phyloP scores from a whole-genome alignment of 306 rosid species.

The Acacia acuminata region DNA sequence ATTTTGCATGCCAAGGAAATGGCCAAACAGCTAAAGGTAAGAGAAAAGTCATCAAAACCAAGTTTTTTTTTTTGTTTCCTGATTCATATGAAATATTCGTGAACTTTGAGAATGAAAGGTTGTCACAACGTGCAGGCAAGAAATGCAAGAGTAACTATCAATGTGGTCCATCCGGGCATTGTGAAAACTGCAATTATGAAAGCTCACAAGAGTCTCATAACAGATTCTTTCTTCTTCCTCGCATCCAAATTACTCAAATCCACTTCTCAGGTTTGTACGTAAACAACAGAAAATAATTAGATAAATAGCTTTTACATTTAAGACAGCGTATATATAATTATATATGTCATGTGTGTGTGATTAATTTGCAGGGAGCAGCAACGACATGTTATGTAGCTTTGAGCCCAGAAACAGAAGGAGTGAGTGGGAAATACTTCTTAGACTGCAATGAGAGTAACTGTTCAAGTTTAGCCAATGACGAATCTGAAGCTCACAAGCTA shows the following conservation, averaged over 20 bases:
- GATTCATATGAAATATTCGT: background rate
- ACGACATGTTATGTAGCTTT: conserved; percentile 88
- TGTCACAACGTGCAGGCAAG: conserved; percentile 48
- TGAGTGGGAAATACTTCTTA: conserved; percentile 75
- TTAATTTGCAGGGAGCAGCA: conserved; percentile 69
- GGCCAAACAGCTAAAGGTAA: conserved; percentile 78
- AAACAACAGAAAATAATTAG: background rate
- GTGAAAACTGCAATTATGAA: conserved; percentile 84
- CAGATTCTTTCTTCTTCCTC: conserved; percentile 81
- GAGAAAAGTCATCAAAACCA: background rate
- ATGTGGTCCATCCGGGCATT: conserved; percentile 89
- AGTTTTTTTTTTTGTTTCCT: background rate
- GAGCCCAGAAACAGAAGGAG: conserved; percentile 67
- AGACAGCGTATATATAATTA: too few species aligned
- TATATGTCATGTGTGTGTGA: background rate
- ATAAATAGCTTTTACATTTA: too few species aligned
- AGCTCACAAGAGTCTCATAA: conserved; percentile 79
- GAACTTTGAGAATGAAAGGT: conserved; percentile 8
- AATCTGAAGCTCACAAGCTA: conserved; percentile 68
- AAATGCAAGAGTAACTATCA: conserved; percentile 85
- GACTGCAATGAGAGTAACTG: conserved; percentile 84
- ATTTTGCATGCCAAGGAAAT: conserved; percentile 88
- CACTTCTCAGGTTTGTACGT: conserved; percentile 62
- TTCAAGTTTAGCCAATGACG: conserved; percentile 79
- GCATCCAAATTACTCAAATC: conserved; percentile 87